These are phyloP conservation scores for Gelatoporia subvermispora DNA, from an alignment of 768 basidiomycete species.

Conservation along the genomic window DNA sequence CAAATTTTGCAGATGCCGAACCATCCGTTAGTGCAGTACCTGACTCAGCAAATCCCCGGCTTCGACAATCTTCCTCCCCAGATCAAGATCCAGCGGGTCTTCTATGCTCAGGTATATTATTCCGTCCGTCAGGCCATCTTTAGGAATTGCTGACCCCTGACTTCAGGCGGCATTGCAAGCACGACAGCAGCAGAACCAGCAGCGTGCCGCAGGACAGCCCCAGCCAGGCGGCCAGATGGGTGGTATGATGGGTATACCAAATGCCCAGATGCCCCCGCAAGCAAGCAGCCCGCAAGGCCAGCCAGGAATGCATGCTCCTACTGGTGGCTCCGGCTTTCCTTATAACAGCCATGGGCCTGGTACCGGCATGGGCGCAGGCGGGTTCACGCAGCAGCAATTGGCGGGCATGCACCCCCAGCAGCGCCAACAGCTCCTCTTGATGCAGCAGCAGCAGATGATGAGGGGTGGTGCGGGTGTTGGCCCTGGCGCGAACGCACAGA, in stretches of 20 bases:
- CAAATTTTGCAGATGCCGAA: constrained; percentile 47
- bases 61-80: constrained; percentile 48
- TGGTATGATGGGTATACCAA: constrained; percentile 3
- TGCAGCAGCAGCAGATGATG: constrained; percentile 25
- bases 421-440: constrained; percentile 40
- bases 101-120: constrained; percentile 42
- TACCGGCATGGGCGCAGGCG: constrained; percentile 12
- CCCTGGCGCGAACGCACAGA: constrained; percentile 14
- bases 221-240: constrained; percentile 5
- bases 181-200: constrained; percentile 27
- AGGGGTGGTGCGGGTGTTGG: constrained; percentile 10
- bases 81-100: constrained; percentile 58
- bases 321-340: constrained; percentile 4
- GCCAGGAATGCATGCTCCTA: constrained; percentile 14
- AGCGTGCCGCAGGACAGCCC: constrained; percentile 21
- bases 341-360: constrained; percentile 9
- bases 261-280: constrained; percentile 8
- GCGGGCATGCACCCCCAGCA: constrained; percentile 31
- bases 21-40: constrained; percentile 56
- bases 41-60: constrained; percentile 45
- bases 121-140: background rate
- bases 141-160: background rate
- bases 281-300: constrained; percentile 20
- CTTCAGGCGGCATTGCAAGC: constrained; percentile 13
- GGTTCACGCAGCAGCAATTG: constrained; percentile 22